These are phyloP conservation scores for Yarrowia hollandica DNA, from an alignment of 805 yeast species.

Conservation along the genomic window DNA sequence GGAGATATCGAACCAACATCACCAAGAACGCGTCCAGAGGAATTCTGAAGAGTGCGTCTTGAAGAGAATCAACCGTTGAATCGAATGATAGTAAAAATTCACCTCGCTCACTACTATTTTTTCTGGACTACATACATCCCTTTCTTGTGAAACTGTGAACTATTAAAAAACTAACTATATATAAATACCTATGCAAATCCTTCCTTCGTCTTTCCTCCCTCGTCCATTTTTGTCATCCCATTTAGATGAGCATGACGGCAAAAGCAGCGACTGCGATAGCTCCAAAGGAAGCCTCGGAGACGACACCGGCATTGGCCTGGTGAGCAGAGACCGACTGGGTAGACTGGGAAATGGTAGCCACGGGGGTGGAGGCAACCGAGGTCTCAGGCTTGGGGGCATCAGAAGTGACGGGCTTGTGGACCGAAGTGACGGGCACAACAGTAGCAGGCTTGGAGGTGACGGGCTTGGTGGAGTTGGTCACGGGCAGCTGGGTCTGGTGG, in stretches of 20 bases:
- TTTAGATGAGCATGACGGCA: slow-evolving; percentile 1
- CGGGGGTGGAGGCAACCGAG: no score
- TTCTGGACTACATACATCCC: no score
- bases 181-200: slow-evolving; percentile 14
- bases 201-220: not conserved
- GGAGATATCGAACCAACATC: no score
- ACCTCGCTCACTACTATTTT: no score
- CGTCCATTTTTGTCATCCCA: not conserved
- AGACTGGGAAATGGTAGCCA: not conserved
- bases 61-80: no score
- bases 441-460: not conserved
- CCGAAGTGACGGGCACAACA: not conserved
- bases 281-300: not conserved
- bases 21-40: no score
- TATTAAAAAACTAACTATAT: no score
- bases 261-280: not conserved
- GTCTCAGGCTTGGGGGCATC: not conserved
- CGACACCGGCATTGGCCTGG: not conserved
- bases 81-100: no score
- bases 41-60: no score
- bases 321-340: not conserved
- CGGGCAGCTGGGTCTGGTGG: not conserved
- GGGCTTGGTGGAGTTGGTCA: not conserved
- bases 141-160: no score
- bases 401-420: not conserved